Conservation (phyloP, 441 rosid genomes). For the Gossypium trilobum region DNA sequence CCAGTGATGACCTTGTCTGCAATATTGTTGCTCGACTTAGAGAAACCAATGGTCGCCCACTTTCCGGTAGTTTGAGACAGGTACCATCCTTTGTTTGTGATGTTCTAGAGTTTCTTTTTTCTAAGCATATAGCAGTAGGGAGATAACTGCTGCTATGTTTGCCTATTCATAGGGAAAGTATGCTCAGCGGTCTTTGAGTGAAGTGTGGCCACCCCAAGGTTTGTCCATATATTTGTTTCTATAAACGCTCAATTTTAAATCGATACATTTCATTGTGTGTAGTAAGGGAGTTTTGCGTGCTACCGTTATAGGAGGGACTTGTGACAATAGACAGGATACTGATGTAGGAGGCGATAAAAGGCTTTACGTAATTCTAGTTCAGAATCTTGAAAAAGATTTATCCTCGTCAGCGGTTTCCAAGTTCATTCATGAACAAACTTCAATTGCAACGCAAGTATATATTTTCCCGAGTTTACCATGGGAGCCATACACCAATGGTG, state of each 20-base stretch:
- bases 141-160: not conserved
- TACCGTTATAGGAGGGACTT: not conserved
- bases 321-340: slow-evolving; percentile 22
- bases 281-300: not conserved
- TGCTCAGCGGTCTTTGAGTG: not conserved
- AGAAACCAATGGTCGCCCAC: not conserved
- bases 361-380: slow-evolving; percentile 22
- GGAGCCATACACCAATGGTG: slow-evolving; percentile 29
- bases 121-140: not conserved
- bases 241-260: not conserved
- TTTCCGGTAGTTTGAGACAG: not conserved
- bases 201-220: slow-evolving; percentile 23
- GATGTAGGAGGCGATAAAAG: slow-evolving; percentile 32
- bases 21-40: not conserved
- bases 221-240: not conserved
- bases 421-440: slow-evolving; percentile 31
- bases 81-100: slow-evolving; percentile 12
- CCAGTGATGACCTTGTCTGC: not conserved
- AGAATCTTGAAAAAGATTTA: slow-evolving; percentile 36
- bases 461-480: slow-evolving; percentile 31
- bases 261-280: not conserved
- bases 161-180: slow-evolving; percentile 18
- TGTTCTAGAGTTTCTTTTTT: not conserved
- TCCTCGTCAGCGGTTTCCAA: slow-evolving; percentile 27
- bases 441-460: slow-evolving; percentile 22